Base-by-base conservation (phyloP, 371 early-diverging fungal genomes). In the Apophysomyces ossiformis region DNA sequence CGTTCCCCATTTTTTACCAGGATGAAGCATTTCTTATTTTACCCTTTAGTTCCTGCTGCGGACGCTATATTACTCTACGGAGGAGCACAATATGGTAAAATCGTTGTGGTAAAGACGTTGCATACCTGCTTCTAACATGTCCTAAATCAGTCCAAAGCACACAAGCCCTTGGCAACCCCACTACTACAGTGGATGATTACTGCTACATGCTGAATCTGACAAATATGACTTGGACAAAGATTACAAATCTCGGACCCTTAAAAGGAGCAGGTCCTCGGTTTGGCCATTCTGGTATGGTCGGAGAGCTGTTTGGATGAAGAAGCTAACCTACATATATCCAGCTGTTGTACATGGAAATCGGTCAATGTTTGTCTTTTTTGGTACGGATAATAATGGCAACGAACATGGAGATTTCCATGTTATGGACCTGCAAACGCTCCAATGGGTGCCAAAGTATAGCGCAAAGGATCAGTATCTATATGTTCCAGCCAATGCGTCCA, bases 201-300 rank as follows among this genome's bases (percentile, higher is more conserved):
- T 32, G 37, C 13, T 69, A 69, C 41, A 50, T 39, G 21, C 56
- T 58, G 12, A 60, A 69, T 21, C 50, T 46, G 8, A 37, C 43
- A 1, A 60, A 26, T 4, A 54, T 63, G 13, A 16, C 38, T 12
- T 69, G 64, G 60, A 61, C 64, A 16, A 36, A 57, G 13, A 18
- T 69, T 11, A 15, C 44, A 35, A 5, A 7, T 13, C 46, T 45
- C 4, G 50, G 63, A 12, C 36, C 68, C 45, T 7, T 37, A 35
- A 8, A 11, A 43, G 69, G 69, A 7, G 69, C 69, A 32, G 70
- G 70, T 15, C 63, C 70, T 7, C 58, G 70, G 5, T 70, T 57
- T 38, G 70, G 70, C 6, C 70, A 70, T 60, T 66, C 70, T 32
- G 70, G 70, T 70, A 64, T 21, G 16, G 36, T 39, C 58, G n/a